phyloP scores from a whole-genome alignment of 2,329 filamentous ascomycete genomes.

The Dactylellina haptotyla region DNA sequence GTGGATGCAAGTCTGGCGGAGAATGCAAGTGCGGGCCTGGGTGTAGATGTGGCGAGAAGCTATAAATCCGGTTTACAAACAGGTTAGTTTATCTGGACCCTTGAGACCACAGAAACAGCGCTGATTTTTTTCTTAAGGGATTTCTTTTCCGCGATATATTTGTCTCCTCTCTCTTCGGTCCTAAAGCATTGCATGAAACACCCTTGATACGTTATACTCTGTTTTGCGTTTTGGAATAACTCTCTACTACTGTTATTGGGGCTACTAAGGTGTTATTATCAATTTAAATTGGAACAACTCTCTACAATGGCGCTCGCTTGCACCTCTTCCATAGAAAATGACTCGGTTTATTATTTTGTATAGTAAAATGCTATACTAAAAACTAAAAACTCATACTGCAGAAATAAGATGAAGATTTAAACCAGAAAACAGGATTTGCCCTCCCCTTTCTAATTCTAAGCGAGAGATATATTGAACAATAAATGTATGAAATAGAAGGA shows the following conservation, averaged over 20 bases:
- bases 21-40: constrained; percentile 27
- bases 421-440: too few relatives aligned
- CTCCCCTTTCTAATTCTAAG: not conserved
- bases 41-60: constrained; percentile 24
- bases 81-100: not conserved
- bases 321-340: too few relatives aligned
- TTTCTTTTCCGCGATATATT: not conserved
- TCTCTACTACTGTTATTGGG: not conserved
- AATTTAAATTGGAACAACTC: too few relatives aligned
- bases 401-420: too few relatives aligned
- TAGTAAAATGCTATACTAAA: too few relatives aligned
- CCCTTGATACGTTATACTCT: not conserved
- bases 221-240: not conserved
- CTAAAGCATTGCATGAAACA: not conserved
- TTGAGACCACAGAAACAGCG: too few relatives aligned
- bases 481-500: not conserved
- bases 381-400: too few relatives aligned
- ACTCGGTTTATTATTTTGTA: too few relatives aligned
- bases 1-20: constrained; percentile 20
- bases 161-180: not conserved
- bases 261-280: not conserved
- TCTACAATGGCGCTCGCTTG: too few relatives aligned
- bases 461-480: not conserved
- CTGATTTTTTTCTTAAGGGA: not conserved
- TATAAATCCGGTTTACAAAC: not conserved